phyloP scores from a whole-genome alignment of 176 grass and related monocot species.

The Microstegium vimineum region DNA sequence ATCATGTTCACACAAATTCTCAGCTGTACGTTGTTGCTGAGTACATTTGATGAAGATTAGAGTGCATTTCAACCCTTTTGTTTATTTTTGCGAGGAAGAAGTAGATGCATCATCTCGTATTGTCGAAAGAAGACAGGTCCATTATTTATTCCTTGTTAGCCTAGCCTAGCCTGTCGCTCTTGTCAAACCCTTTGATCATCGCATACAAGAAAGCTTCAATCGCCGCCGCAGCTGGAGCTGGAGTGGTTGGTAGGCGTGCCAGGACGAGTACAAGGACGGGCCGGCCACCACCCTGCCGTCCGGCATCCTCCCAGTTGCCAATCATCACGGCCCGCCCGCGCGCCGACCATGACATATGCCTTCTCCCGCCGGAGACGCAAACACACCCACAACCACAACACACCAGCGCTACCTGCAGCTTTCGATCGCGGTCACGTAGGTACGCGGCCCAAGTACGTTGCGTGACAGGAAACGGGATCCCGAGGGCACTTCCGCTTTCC shows the following conservation, averaged over 20 bases:
- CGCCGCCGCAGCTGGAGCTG: neutral
- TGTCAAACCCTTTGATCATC: slow-evolving; percentile 15
- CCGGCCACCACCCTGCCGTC: neutral
- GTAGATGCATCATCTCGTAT: neutral
- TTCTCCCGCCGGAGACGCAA: slow-evolving; percentile 33
- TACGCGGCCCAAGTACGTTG: neutral
- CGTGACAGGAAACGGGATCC: neutral
- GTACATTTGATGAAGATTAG: neutral
- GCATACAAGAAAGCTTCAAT: slow-evolving; percentile 2
- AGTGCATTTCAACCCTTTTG: neutral
- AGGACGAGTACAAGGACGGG: neutral
- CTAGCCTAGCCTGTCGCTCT: neutral
- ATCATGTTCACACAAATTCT: neutral
- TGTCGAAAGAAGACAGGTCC: neutral
- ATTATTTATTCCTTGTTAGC: neutral
- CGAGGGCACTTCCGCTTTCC: neutral
- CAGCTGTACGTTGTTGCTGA: neutral
- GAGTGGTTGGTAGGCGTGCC: neutral
- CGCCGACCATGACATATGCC: slow-evolving; percentile 37
- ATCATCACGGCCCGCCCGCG: slow-evolving; percentile 24
- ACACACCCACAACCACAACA: neutral
- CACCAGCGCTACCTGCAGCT: neutral
- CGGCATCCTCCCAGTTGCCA: neutral
- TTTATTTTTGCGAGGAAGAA: neutral
- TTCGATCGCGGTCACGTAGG: neutral